Evolutionary conservation across 768 basidiomycete species (phyloP), one percentile per base, ranked within the genome.

Genomic region (Coprinopsis strossmayeri): DNA sequence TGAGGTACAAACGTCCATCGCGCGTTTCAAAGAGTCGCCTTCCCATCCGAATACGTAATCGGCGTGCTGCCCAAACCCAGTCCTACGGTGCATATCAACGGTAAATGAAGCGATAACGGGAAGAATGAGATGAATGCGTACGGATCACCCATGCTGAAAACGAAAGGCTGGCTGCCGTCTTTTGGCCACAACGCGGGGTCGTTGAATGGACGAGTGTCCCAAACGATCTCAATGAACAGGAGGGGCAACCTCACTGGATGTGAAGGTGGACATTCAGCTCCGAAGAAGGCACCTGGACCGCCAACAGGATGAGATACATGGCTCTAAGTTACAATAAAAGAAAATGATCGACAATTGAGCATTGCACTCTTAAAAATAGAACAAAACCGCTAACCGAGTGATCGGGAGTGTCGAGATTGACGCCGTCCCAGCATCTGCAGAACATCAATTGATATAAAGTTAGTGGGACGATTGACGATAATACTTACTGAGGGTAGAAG

Each of bases 111-210:
- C 35, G 11, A 11, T 5, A 18, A 5, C 5, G 9, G 11, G 35
- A 38, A 38, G 15, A 7, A 15, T 7, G 7, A 32, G 15, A 32
- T 7, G 17, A 11, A 40, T 10, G 44, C 52, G 23, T 50, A 53
- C 53, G 53, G 53, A 21, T 55, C 54, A 34, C 54, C 54, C 47
- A 53, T 55, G 34, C 51, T 53, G 24, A 53, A 42, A 5, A 53
- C 53, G 43, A 53, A 50, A 7, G 53, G 53, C 28, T 53, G 49
- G 13, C 34, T 40, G 10, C 49, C 53, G 37, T 53, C 53, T 7
- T 18, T 27, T 5, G 50, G 50, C 50, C 50, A 51, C 12, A 51
- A 37, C n/a, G n/a, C 25, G 5, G 37, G 52, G 18, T 44, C 42
- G 35, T 53, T 53, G 49, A 53, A 53, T 30, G 43, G 43, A 24